phyloP scores from a whole-genome alignment of 768 basidiomycete species.

The Mycena sanguinolenta region DNA sequence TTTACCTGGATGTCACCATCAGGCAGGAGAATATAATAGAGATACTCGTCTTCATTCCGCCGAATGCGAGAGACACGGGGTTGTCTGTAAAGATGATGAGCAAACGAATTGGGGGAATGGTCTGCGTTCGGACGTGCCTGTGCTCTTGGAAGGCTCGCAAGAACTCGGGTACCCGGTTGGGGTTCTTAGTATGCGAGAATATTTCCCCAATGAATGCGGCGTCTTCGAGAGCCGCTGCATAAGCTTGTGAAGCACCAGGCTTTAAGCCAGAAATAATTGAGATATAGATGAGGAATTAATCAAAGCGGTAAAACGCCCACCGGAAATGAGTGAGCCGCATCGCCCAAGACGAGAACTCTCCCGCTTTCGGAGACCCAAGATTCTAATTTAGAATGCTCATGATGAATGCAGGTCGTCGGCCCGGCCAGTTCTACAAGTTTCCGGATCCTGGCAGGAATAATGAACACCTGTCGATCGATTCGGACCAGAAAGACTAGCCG shows the following conservation, averaged over 20 bases:
- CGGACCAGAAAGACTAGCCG: background rate
- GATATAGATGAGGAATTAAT: too few species aligned
- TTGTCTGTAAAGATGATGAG: background rate
- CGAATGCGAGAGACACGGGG: constrained; percentile 6
- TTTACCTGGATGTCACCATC: too few species aligned
- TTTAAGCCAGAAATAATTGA: background rate
- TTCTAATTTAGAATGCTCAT: constrained; percentile 12
- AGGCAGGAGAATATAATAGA: too few species aligned
- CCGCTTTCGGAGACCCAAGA: constrained; percentile 33
- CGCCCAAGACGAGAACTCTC: constrained; percentile 19
- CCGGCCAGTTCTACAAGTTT: constrained; percentile 19
- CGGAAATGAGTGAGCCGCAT: constrained; percentile 31
- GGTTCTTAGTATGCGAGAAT: too few species aligned
- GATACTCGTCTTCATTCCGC: too few species aligned
- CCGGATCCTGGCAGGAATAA: background rate
- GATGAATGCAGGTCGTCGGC: too few species aligned
- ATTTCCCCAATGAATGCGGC: constrained; percentile 26
- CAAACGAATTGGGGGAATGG: background rate
- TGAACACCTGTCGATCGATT: background rate
- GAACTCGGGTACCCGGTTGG: too few species aligned
- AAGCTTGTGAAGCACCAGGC: constrained; percentile 1
- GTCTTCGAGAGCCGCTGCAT: constrained; percentile 23
- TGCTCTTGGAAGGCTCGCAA: constrained; percentile 29
- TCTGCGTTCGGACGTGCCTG: background rate
- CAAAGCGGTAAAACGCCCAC: background rate